Base-by-base conservation (phyloP, 1,284 basidiomycete species). In the Vanrija pseudolonga region DNA sequence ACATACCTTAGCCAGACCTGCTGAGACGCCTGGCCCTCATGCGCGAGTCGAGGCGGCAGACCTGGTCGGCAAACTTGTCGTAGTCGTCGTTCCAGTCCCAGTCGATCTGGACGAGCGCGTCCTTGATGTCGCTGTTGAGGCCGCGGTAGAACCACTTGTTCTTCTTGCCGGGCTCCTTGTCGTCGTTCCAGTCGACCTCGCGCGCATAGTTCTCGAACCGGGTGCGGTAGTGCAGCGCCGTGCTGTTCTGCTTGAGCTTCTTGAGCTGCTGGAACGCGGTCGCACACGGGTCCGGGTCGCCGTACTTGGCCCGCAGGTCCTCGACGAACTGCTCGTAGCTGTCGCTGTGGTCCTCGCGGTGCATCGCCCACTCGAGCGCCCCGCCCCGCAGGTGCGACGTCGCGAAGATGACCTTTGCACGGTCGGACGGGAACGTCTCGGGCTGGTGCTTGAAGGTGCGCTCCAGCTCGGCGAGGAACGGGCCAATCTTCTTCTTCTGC, bases 111-210 rank as follows among this genome's bases (percentile, higher is more conserved):
- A 40, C 50, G 23, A 59, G 51, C 22, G 47, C 15, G 45, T 59
- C 57, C 51, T 59, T 59, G 53, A 59, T 39, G 19, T 59, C 53
- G 53, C 53, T 50, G 41, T 46, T 47, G 50, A 59, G 53, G 23
- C 53, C 57, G 53, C 53, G 51, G 53, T 55, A 59, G 53, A 55
- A 59, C 57, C 53, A 55, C 51, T 55, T 55, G 57, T 55, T 59
- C 51, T 56, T 53, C 40, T 52, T 22, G 14, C 45, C 22, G 12
- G 45, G 28, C 43, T 55, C 53, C 40, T 50, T 50, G 24, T 22
- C 38, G 19, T 50, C 44, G 46, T 32, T 42, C 50, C 50, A 51
- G 4, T 51, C 44, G 50, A 38, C 32, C 43, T 51, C 50, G n/a
- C 8, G 23, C 12, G 57, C 50, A 20, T 59, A 59, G 43, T 23